Evolutionary conservation across 192 early-diverging fungal genomes (phyloP).

Genomic region (Entomortierella lignicola): DNA sequence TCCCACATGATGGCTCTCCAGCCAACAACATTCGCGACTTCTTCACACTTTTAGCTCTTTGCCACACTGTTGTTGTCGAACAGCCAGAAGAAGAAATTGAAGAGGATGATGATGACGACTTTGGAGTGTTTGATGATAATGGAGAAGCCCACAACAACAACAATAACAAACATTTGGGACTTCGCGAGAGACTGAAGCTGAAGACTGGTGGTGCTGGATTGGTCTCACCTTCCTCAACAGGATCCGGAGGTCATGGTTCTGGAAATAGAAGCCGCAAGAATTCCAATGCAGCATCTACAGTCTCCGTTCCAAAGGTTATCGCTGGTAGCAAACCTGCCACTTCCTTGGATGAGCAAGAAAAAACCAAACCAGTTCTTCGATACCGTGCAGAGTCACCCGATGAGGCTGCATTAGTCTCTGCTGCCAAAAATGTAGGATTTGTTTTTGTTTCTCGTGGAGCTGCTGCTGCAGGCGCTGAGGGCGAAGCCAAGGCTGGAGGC

Average conservation of each 20-base stretch:
- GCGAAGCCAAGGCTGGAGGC: background rate
- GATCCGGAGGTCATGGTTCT: conserved; percentile 24
- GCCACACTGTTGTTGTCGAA: conserved; percentile 96
- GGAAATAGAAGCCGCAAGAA: conserved; percentile 39
- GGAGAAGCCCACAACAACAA: conserved; percentile 42
- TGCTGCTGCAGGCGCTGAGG: background rate
- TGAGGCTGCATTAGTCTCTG: conserved; percentile 84
- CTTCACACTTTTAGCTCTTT: conserved; percentile 88
- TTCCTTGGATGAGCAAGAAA: conserved; percentile 10
- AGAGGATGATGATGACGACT: conserved; percentile 61
- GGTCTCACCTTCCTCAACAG: conserved; percentile 15
- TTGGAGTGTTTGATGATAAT: conserved; percentile 49
- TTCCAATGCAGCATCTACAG: conserved; percentile 24
- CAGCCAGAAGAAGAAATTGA: conserved; percentile 56
- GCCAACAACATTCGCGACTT: conserved; percentile 82
- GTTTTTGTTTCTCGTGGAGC: conserved; percentile 68
- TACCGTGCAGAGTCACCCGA: conserved; percentile 87
- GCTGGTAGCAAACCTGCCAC: background rate
- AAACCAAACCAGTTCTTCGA: conserved; percentile 29
- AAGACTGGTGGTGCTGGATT: conserved; percentile 55
- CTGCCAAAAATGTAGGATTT: conserved; percentile 83
- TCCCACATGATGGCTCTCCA: conserved; percentile 53
- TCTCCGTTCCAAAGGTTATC: background rate
- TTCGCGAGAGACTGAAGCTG: conserved; percentile 40
- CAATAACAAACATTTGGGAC: background rate